Percentiles rank a stretch among this genome's conserved stretches.
These are phyloP conservation scores for Cinnamomum micranthum DNA, from an alignment of 164 flowering plant genomes.

Conservation along the genomic window DNA sequence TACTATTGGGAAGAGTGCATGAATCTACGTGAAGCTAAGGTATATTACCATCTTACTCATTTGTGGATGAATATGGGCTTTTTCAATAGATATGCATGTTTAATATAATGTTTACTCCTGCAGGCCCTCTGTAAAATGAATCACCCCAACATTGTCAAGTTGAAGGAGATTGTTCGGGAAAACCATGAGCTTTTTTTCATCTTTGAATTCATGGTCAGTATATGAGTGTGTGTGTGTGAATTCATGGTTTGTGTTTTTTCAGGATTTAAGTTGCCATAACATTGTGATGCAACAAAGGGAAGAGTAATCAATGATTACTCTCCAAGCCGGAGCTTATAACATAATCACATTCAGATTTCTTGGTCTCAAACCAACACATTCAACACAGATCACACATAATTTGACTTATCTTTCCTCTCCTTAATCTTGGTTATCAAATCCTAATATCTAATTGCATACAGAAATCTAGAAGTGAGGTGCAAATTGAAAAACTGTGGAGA, in stretches of 20 bases:
- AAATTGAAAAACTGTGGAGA: no score
- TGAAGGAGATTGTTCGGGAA: slow-evolving; percentile 78
- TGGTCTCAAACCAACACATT: no score
- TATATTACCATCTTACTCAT: slow-evolving; percentile 10
- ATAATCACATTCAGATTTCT: not conserved
- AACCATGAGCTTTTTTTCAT: slow-evolving; percentile 73
- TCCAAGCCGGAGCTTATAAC: no score
- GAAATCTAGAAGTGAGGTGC: no score
- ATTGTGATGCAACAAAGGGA: no score
- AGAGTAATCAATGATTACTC: no score
- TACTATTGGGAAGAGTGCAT: slow-evolving; percentile 83
- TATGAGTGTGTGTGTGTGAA: not conserved
- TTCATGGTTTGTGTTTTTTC: no score
- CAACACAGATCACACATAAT: no score
- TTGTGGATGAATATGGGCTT: not conserved
- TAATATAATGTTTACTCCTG: slow-evolving; percentile 17
- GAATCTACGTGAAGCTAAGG: slow-evolving; percentile 85
- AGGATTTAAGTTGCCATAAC: no score
- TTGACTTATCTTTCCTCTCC: no score
- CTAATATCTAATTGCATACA: no score
- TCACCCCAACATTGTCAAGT: slow-evolving; percentile 73
- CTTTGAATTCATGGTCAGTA: slow-evolving; percentile 74
- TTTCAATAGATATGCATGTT: not conserved
- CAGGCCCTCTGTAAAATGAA: slow-evolving; percentile 76
- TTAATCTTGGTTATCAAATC: no score